A percentile compares a stretch with the other conserved stretches of the same genome.
Evolutionary conservation across 2,329 filamentous ascomycete species (phyloP).

Genomic region (Pezicula neosporulosa): DNA sequence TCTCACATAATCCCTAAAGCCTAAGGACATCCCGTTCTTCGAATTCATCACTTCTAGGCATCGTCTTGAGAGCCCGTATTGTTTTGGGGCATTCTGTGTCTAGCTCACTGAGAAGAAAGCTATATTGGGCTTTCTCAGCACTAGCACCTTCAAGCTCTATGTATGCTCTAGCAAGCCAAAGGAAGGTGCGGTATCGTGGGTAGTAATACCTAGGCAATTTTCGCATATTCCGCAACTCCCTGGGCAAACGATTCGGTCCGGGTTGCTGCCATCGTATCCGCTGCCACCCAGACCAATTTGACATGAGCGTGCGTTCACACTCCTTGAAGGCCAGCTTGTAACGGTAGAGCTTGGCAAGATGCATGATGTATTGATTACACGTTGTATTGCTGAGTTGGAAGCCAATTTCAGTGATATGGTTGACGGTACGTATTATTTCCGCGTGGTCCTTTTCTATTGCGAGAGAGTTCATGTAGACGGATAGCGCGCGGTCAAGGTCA

Average conservation of each 20-base stretch:
- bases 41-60: conserved; percentile 20
- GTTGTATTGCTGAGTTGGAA: conserved; percentile 73
- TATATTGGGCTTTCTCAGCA: conserved; percentile 18
- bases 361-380: conserved; percentile 76
- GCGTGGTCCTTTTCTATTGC: conserved; percentile 48
- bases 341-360: conserved; percentile 57
- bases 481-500: conserved; percentile 37
- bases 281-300: conserved; percentile 72
- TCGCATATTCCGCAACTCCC: conserved; percentile 16
- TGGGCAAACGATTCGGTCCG: conserved; percentile 20
- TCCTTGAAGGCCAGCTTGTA: conserved; percentile 66
- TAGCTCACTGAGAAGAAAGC: conserved; percentile 19
- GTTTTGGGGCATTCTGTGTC: conserved; percentile 25
- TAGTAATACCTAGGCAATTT: conserved; percentile 21
- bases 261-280: conserved; percentile 16
- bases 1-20: too few relatives aligned
- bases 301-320: conserved; percentile 78
- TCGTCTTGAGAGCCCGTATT: conserved; percentile 24
- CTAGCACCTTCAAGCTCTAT: conserved; percentile 22
- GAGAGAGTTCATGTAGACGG: conserved; percentile 47
- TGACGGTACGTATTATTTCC: conserved; percentile 46
- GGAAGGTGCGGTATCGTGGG: conserved; percentile 24
- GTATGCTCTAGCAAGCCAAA: conserved; percentile 23
- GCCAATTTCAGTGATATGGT: conserved; percentile 51
- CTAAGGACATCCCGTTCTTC: conserved; percentile 18